Conservation (phyloP, 1,284 basidiomycete genomes). For the Ceratobasidium papillatum region DNA sequence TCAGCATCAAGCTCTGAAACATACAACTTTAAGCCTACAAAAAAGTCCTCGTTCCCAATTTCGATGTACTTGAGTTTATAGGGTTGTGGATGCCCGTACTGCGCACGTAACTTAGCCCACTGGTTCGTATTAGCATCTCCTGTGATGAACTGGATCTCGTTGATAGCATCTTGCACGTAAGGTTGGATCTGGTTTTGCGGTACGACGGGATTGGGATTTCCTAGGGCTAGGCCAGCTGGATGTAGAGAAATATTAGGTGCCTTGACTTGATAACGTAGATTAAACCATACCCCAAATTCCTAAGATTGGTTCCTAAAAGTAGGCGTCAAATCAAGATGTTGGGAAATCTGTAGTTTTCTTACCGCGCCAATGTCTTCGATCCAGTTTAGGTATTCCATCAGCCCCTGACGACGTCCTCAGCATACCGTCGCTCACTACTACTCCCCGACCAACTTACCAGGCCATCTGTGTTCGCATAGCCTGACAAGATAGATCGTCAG, state of each 20-base stretch:
- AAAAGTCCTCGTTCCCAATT: conserved; percentile 52
- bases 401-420: conserved; percentile 50
- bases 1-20: conserved; percentile 40
- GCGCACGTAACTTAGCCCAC: conserved; percentile 67
- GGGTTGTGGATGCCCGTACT: conserved; percentile 68
- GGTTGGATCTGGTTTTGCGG: conserved; percentile 62
- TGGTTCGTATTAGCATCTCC: conserved; percentile 51
- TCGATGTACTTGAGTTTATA: conserved; percentile 69
- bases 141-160: conserved; percentile 60
- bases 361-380: conserved; percentile 61
- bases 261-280: neutral
- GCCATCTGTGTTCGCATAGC: conserved; percentile 69
- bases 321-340: neutral
- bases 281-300: conserved; percentile 35
- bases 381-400: conserved; percentile 72
- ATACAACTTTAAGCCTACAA: conserved; percentile 20
- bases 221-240: conserved; percentile 63
- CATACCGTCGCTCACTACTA: conserved; percentile 51
- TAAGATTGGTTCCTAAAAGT: conserved; percentile 29
- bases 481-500: conserved; percentile 42
- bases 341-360: neutral
- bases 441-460: conserved; percentile 48
- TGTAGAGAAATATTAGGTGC: conserved; percentile 61
- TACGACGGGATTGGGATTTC: conserved; percentile 57
- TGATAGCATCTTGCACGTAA: conserved; percentile 71